Evolutionary conservation across 2,329 filamentous ascomycete species (phyloP).

Genomic region (Berkeleyomyces rouxiae): DNA sequence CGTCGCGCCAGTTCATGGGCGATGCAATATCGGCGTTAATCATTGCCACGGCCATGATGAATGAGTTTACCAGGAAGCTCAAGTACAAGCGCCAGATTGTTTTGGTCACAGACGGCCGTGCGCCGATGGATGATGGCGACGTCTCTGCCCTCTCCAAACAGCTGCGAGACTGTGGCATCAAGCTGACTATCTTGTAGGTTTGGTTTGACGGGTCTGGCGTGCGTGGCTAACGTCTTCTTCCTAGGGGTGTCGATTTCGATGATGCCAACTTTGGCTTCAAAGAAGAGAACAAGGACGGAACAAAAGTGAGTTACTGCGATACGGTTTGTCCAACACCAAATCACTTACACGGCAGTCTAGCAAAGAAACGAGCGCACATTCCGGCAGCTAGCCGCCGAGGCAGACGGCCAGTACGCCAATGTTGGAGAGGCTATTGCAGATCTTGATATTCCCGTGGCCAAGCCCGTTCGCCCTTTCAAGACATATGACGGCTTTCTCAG

Average conservation of each 20-base stretch:
- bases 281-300: constrained; percentile 63
- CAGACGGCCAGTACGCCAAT: constrained; percentile 60
- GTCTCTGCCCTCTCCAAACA: constrained; percentile 53
- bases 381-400: constrained; percentile 49
- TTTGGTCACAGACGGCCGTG: constrained; percentile 68
- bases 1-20: constrained; percentile 51
- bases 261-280: constrained; percentile 79
- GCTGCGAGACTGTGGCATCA: constrained; percentile 59
- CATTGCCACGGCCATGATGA: constrained; percentile 75
- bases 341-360: constrained; percentile 15
- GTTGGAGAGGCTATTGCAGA: constrained; percentile 72
- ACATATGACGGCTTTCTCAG: constrained; percentile 66
- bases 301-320: constrained; percentile 39
- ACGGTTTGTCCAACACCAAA: neutral
- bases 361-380: constrained; percentile 54
- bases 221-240: neutral
- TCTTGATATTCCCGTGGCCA: constrained; percentile 60
- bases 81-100: constrained; percentile 71
- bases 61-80: constrained; percentile 58
- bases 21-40: constrained; percentile 82
- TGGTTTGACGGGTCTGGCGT: neutral
- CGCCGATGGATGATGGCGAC: constrained; percentile 45
- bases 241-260: constrained; percentile 81
- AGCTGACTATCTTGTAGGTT: constrained; percentile 61
- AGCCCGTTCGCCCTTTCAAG: constrained; percentile 56